Evolutionary conservation across 2,329 filamentous ascomycete genomes (phyloP), one percentile per base, ranked within the genome.

Genomic region (Phialophora chinensis): DNA sequence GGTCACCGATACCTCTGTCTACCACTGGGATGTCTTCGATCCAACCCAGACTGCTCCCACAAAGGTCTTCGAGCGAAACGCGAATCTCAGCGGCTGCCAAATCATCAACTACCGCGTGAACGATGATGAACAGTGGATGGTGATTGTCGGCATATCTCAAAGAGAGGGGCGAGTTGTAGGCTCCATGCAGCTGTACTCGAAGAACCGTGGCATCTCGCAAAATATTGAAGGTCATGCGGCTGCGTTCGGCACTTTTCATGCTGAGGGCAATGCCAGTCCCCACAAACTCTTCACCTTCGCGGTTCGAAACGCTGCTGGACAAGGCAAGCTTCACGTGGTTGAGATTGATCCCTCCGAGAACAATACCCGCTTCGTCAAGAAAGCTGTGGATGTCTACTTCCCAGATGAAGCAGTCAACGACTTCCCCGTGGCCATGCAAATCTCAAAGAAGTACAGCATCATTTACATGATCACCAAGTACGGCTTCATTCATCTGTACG

Each of bases 21-120:
- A 93, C 80, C 95, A 99, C 83, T 99, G 95, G 95, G 92, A 99
- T 78, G 92, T 99, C 72, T 94, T 94, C 77, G 93, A 97, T 77
- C 84, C 90, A 60, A 86, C 87, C 70, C 92, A 96, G 79, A 85
- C 89, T 66, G 85, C 88, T 69, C 92, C 93, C 2, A 87, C 92
- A 72, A 97, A 99, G 85, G 84, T 96, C 74, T 99, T 98, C 78
- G 94, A 98, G 78, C 91, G 95, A 75, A 95, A 97, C 77, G 86
- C 90, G 73, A 97, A 97, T 77, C 87, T 99, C 64, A 87, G 86
- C 74, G 91, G 90, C 72, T 96, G 92, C 81, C 95, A 99, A 87
- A 99, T 99, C 80, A 99, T 99, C 87, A 99, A 98, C 84, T 99
- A 99, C 83, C 92, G 94, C 73, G 91, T 96, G 74, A 97, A 94